A percentile compares a stretch with the other conserved stretches of the same genome.
Conservation (phyloP, 2,329 filamentous ascomycete genomes). For the Acrodontium crateriforme region DNA sequence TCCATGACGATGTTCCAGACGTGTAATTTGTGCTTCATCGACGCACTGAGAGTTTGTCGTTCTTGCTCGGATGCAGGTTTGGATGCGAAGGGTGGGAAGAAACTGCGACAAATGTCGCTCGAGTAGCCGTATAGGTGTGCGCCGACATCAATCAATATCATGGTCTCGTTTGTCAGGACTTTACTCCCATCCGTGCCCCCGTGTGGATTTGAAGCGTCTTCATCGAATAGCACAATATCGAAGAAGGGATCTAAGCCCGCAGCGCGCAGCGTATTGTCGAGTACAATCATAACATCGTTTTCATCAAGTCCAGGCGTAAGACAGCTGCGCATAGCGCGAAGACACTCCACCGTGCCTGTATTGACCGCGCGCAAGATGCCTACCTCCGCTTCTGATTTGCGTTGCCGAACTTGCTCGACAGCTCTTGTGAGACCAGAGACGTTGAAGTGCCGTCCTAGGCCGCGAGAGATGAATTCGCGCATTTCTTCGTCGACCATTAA, state of each 20-base stretch:
- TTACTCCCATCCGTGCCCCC: slow-evolving; percentile 38
- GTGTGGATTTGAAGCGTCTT: slow-evolving; percentile 40
- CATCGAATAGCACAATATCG: slow-evolving; percentile 49
- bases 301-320: no score
- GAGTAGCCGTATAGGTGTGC: slow-evolving; percentile 49
- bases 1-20: slow-evolving; percentile 49
- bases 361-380: slow-evolving; percentile 48
- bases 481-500: slow-evolving; percentile 55
- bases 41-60: slow-evolving; percentile 8
- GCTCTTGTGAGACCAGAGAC: slow-evolving; percentile 40
- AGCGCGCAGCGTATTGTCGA: slow-evolving; percentile 42
- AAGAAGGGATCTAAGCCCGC: slow-evolving; percentile 46
- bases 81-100: slow-evolving; percentile 31
- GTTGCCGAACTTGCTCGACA: slow-evolving; percentile 45
- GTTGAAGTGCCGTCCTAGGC: slow-evolving; percentile 39
- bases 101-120: slow-evolving; percentile 50
- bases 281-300: slow-evolving; percentile 40
- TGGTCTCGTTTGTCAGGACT: slow-evolving; percentile 38
- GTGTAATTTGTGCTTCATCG: slow-evolving; percentile 43
- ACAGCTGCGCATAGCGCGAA: slow-evolving; percentile 45
- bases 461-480: slow-evolving; percentile 48
- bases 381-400: slow-evolving; percentile 42
- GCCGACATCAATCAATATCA: slow-evolving; percentile 49
- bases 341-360: slow-evolving; percentile 47
- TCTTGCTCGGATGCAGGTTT: slow-evolving; percentile 8